Base-by-base conservation (phyloP, 2,329 filamentous ascomycete species). In the Cordyceps sp. region DNA sequence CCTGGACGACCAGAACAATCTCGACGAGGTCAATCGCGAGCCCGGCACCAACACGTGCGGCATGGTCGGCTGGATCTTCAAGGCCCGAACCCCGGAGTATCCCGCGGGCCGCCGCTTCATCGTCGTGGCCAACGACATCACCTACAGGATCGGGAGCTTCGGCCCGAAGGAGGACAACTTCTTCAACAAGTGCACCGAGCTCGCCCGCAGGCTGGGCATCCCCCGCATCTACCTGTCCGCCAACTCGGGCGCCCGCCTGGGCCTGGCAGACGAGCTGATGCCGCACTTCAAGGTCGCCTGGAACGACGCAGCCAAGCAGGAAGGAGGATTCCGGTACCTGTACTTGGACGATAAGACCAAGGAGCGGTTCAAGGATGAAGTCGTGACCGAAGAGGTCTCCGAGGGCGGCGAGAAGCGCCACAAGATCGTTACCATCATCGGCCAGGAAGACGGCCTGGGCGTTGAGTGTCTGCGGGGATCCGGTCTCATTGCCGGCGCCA, bases 21-120 rank as follows among this genome's bases (percentile, higher is more conserved):
- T 98, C 19, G 75, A 84, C 32, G 88, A 98, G 57, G 86, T 98
- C 40, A 81, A 85, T 47, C 84, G 90, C 44, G 88, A 96, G 49
- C 83, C 90, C 36, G 90, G 90, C 41, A 90, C 83, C 51, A 98
- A 98, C 65, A 81, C 69, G 27, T 90, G 90, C 49, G 90, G 90
- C 62, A 98, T 98, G 90, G 88, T 98, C 34, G 90, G 85, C 43
- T 98, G 90, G 90, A 72, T 96, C 42, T 78, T 96, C 54, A 92
- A 83, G 39, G 90, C 86, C 13, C 84, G 76, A 53, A 96, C 90
- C 2, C 90, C 90, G 9, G 90, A 98, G 58, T 98, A 98, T 54
- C 88, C 90, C 36, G 71, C 73, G 41, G 90, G 90, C 37, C 75
- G 90, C 44, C 82, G 82, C 50, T 94, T 96, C 60, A 76, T 98